Base-by-base conservation (phyloP, 306 rosid genomes). In the Sicyos edulis region DNA sequence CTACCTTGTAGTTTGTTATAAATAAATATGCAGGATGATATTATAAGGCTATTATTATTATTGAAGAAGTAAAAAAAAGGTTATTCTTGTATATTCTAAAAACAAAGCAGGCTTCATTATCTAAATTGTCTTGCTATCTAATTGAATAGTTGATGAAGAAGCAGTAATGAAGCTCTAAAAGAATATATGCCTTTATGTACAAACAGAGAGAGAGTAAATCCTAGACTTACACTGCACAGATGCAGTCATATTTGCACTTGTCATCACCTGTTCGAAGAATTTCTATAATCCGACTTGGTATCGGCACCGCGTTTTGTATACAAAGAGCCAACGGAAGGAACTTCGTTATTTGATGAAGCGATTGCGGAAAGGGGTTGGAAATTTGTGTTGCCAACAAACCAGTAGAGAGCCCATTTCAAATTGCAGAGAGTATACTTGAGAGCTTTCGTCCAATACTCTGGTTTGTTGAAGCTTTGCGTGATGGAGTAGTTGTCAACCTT, bases 361-460 rank as follows among this genome's bases (percentile, higher is more conserved):
- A 75, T 81, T 34, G 92, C 87, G 53, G 96, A 78, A 72, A 87
- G 95, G 75, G 98, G 90, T 83, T 88, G 97, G 82, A 93, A 90
- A 63, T 90, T 86, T 3, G 98, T 93, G 34, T 91, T 93, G 58
- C 96, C 97, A 72, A 93, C 91, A 82, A 93, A 91, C 99, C 99
- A 93, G 79, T 83, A 93, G 24, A 93, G 99, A 69, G 92, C 95
- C 99, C 99, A 93, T 75, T 93, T 93, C 88, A 93, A 84, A 84
- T 93, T 77, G 89, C 97, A 87, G 24, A 93, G 99, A 8, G 99
- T 93, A 80, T 90, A 93, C 76, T 93, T 91, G 64, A 93, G 96
- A 80, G 99, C 96, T 81, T 91, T 93, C 0, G 99, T 93, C 97
- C 97, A 93, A 80, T 84, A 90, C 83, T 93, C 99, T 77, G 81